Evolutionary conservation across 768 basidiomycete species (phyloP).

Genomic region (Russula vinacea): DNA sequence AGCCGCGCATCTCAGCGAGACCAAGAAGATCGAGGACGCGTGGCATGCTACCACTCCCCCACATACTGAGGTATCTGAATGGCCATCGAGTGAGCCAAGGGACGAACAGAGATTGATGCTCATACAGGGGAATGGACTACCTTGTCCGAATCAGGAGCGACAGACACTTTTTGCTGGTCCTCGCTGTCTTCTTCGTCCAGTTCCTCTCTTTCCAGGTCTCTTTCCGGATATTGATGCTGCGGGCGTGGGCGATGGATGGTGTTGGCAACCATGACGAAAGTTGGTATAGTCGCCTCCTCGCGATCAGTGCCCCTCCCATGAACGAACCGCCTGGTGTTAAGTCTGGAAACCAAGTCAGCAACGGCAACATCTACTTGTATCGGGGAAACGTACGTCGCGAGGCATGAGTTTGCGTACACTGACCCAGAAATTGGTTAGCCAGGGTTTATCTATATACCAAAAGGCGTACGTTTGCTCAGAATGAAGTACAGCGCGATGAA

Average conservation of each 20-base stretch:
- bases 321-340: slow-evolving; percentile 28
- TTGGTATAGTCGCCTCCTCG: slow-evolving; percentile 27
- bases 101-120: not conserved
- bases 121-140: slow-evolving; percentile 1
- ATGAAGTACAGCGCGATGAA: slow-evolving; percentile 63
- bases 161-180: slow-evolving; percentile 21
- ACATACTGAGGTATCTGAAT: slow-evolving; percentile 21
- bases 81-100: slow-evolving; percentile 6
- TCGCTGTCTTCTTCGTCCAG: not conserved
- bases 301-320: slow-evolving; percentile 29
- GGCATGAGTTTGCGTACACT: slow-evolving; percentile 31
- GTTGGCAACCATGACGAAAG: slow-evolving; percentile 29
- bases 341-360: slow-evolving; percentile 9
- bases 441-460: not conserved
- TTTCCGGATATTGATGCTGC: not conserved
- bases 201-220: not conserved
- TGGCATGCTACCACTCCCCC: slow-evolving; percentile 13
- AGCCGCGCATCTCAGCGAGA: slow-evolving; percentile 9
- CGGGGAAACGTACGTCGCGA: slow-evolving; percentile 26
- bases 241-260: slow-evolving; percentile 11
- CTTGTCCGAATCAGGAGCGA: slow-evolving; percentile 22
- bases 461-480: slow-evolving; percentile 47
- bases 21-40: not conserved
- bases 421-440: not conserved
- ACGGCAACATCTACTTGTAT: not conserved